Evolutionary conservation across 768 basidiomycete species (phyloP), one percentile per base, ranked within the genome.

Genomic region (Hericium coralloides): DNA sequence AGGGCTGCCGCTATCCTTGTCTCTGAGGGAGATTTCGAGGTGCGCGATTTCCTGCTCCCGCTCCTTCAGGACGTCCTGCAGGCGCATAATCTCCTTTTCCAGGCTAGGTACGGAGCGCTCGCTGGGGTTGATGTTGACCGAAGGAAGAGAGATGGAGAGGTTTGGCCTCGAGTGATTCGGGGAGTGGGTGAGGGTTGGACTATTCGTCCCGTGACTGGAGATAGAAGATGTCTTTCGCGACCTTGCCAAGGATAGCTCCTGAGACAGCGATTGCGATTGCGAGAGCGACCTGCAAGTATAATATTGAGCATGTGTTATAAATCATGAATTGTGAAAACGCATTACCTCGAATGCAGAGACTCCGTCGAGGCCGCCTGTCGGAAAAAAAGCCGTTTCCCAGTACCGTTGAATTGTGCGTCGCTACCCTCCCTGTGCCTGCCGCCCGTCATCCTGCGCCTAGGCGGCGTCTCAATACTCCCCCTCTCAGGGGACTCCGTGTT

Each of bases 261-360:
- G 94, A 77, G 94, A 95, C 65, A 95, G 85, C 79, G 94, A 95
- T 77, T 86, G 83, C 70, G 93, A 94, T 73, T 90, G 90, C 76
- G 89, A 92, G 63, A 86, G 83, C 83, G 92, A 92, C 81, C 89
- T 91, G 54, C 55, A 65, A 39, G 60, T 55, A 57, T 53, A 59
- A 64, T 58, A 38, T 54, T 22, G 47, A 51, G 55, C n/a, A 39
- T 57, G 49, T 60, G 53, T 52, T 31, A 55, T 38, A 36, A 58
- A 47, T 17, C 17, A 45, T n/a, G 20, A 8, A 45, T 1, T 5
- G 18, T 50, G 17, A 12, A 50, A 36, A 50, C 25, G 23, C 25
- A 50, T 63, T 71, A 86, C 88, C 90, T 91, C 81, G 83, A 79
- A 77, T 90, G 91, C 69, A 92, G 84, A 69, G 88, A 91, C 70